Conservation (phyloP, 106 monocot species). For the Phalaenopsis equestris region DNA sequence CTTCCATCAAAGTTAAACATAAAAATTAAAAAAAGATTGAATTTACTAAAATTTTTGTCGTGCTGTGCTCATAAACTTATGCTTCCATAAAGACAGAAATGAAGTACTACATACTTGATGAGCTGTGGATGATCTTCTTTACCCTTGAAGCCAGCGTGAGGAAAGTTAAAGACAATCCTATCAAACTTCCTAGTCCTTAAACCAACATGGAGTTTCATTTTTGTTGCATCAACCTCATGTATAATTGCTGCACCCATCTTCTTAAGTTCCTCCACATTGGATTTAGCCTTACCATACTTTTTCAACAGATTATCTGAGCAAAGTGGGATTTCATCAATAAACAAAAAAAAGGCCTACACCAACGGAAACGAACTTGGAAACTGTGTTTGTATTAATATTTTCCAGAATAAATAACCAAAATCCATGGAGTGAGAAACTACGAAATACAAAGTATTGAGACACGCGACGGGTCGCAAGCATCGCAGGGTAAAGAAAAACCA, state of each 20-base stretch:
- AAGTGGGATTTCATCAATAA: background rate
- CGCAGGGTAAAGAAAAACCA: too few relatives aligned
- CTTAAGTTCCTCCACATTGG: conserved; percentile 32
- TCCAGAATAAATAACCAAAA: too few relatives aligned
- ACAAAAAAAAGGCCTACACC: background rate
- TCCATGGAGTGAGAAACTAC: too few relatives aligned
- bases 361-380: too few relatives aligned
- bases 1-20: too few relatives aligned
- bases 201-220: conserved; percentile 35
- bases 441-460: too few relatives aligned
- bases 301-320: conserved; percentile 20
- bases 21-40: background rate
- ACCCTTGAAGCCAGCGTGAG: conserved; percentile 54
- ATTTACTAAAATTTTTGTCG: background rate
- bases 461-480: too few relatives aligned
- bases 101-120: conserved; percentile 23
- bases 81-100: background rate
- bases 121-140: conserved; percentile 17
- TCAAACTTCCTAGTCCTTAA: conserved; percentile 41
- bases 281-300: conserved; percentile 35
- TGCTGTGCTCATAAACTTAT: background rate
- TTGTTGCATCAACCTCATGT: conserved; percentile 43
- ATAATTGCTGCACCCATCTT: conserved; percentile 38
- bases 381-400: too few relatives aligned
- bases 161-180: conserved; percentile 55